These are phyloP conservation scores for Phytopythium kandeliae DNA, from an alignment of 352 stramenopile species.

Conservation along the genomic window DNA sequence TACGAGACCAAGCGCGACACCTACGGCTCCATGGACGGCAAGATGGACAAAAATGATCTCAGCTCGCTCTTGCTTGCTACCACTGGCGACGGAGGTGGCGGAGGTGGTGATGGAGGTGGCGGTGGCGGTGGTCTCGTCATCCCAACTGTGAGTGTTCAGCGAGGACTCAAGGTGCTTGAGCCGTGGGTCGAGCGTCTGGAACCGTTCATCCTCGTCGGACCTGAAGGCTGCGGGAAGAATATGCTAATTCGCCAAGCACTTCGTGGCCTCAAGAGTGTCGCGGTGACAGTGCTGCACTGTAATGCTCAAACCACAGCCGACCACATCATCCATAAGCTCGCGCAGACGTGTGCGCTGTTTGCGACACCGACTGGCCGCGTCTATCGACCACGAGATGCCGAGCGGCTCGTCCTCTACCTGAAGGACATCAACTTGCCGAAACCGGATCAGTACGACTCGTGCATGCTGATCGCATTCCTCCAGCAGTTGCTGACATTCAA, in stretches of 20 bases:
- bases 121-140: conserved; percentile 15
- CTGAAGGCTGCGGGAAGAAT: conserved; percentile 93
- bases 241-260: conserved; percentile 93
- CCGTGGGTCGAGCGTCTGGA: conserved; percentile 91
- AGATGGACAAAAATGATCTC: conserved; percentile 49
- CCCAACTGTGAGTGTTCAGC: conserved; percentile 79
- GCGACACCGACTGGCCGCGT: conserved; percentile 88
- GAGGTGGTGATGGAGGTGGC: conserved; percentile 1
- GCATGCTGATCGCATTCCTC: conserved; percentile 95
- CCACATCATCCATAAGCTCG: conserved; percentile 94
- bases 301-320: conserved; percentile 92
- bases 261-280: conserved; percentile 62
- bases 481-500: conserved; percentile 94
- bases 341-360: conserved; percentile 91
- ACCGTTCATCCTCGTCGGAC: conserved; percentile 94
- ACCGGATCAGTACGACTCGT: conserved; percentile 94
- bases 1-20: conserved; percentile 82
- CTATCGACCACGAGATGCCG: conserved; percentile 89
- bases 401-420: conserved; percentile 93
- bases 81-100: conserved; percentile 2
- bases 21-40: conserved; percentile 65
- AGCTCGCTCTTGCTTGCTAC: conserved; percentile 11
- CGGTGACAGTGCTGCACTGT: conserved; percentile 89
- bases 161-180: conserved; percentile 82
- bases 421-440: conserved; percentile 96